Base-by-base conservation (phyloP, 495 filamentous ascomycete species). In the Neurospora sp. region DNA sequence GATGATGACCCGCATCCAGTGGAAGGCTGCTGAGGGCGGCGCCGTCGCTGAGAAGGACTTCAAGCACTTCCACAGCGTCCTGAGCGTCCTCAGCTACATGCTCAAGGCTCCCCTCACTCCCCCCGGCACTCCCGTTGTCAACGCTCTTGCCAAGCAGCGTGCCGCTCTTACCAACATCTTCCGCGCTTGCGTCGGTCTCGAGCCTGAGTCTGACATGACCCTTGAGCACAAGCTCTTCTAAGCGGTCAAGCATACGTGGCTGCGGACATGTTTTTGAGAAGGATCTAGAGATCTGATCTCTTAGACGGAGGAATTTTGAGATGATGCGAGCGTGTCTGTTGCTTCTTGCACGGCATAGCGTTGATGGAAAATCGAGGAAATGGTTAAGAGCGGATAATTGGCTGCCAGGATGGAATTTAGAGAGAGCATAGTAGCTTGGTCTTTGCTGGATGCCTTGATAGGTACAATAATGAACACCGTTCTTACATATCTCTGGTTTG, bases 121-220 rank as follows among this genome's bases (percentile, higher is more conserved):
- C 10, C 92, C 96, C 3, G 96, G 96, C 70, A 97, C 96, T 31
- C 96, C 96, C 14, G 96, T 99, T 69, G 89, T 99, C 83, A 99
- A 99, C 81, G 89, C 96, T 53, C 88, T 99, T 74, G 92, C 91
- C 79, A 99, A 99, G 90, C 96, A 99, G 87, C 93, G 96, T 74
- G 91, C 87, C 75, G 94, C 95, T 31, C 83, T 99, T 82, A 93
- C 92, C 81, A 99, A 99, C 88, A 98, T 99, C 85, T 96, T 99
- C 90, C 94, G 95, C 78, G 96, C 96, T 70, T 98, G 96, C 78
- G 91, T 99, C 80, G 96, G 96, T 78, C 88, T 99, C 74, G 93
- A 97, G 88, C 96, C 96, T 31, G 96, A 99, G 89, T 96, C 91
- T 69, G 96, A 99, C 82, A 98, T 99, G 96, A 98, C 95, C 69